Conservation (phyloP, 805 yeast species). For the Metschnikowia henanensis region DNA sequence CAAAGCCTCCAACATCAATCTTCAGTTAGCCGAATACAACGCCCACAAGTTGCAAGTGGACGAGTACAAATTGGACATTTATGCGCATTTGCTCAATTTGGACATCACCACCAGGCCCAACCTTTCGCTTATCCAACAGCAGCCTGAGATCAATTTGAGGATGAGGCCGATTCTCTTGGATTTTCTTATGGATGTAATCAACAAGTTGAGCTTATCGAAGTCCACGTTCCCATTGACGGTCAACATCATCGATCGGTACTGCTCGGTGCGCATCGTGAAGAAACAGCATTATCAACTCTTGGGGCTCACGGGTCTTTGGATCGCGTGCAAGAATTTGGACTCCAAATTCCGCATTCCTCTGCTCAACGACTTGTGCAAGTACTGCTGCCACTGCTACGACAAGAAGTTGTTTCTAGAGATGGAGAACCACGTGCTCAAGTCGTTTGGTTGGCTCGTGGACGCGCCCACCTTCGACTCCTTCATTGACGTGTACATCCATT, state of each 20-base stretch:
- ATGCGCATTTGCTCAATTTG: slow-evolving; percentile 32
- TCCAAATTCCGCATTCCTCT: slow-evolving; percentile 59
- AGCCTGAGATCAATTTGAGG: slow-evolving; percentile 44
- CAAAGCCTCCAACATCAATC: slow-evolving; percentile 39
- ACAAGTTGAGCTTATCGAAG: slow-evolving; percentile 39
- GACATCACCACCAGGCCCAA: slow-evolving; percentile 23
- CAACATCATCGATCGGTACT: slow-evolving; percentile 44
- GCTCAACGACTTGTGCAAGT: slow-evolving; percentile 49
- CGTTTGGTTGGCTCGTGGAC: slow-evolving; percentile 63
- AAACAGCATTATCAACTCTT: slow-evolving; percentile 46
- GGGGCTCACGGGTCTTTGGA: slow-evolving; percentile 46
- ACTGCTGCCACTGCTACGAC: slow-evolving; percentile 59
- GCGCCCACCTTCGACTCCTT: slow-evolving; percentile 64
- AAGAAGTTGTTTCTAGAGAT: slow-evolving; percentile 59
- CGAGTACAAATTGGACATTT: slow-evolving; percentile 47
- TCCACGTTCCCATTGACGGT: slow-evolving; percentile 46
- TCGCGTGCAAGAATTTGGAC: slow-evolving; percentile 48
- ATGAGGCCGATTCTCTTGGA: slow-evolving; percentile 46
- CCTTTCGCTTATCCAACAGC: slow-evolving; percentile 40
- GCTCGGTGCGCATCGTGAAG: slow-evolving; percentile 45
- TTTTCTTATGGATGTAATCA: slow-evolving; percentile 45
- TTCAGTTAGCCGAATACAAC: slow-evolving; percentile 46
- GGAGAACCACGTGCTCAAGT: slow-evolving; percentile 66
- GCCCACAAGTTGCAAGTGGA: slow-evolving; percentile 43
- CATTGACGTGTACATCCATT: slow-evolving; percentile 54